Conservation (phyloP, 345 rosid genomes). For the Citrus medica region DNA sequence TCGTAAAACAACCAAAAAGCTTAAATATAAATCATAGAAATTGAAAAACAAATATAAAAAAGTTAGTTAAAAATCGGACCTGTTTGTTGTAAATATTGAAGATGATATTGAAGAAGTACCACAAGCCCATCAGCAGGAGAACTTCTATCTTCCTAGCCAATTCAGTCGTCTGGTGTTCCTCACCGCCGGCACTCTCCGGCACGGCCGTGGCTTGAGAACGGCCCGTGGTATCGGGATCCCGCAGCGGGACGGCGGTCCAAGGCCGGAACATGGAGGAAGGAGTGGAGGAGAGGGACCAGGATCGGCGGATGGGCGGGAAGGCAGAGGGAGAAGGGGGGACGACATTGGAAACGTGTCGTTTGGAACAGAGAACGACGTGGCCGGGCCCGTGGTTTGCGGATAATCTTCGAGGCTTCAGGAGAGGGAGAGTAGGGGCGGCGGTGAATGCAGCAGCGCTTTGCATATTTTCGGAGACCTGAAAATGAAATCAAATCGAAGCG, state of each 20-base stretch:
- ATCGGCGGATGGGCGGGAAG: constrained; percentile 44
- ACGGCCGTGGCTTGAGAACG: constrained; percentile 61
- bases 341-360: constrained; percentile 37
- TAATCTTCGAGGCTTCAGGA: constrained; percentile 27
- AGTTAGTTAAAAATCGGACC: constrained; percentile 36
- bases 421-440: constrained; percentile 36
- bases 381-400: constrained; percentile 18
- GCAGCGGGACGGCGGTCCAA: constrained; percentile 56
- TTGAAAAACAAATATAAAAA: background rate
- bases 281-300: constrained; percentile 49
- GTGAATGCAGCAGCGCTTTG: constrained; percentile 64
- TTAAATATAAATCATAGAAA: background rate
- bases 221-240: constrained; percentile 22
- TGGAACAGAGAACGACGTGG: constrained; percentile 36
- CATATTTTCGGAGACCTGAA: constrained; percentile 45
- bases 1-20: background rate
- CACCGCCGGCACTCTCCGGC: constrained; percentile 54
- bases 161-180: constrained; percentile 37
- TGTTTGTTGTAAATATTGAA: constrained; percentile 99
- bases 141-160: constrained; percentile 53
- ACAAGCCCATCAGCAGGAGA: constrained; percentile 73
- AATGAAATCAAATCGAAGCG: background rate
- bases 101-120: constrained; percentile 95
- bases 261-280: constrained; percentile 41
- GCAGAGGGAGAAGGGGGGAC: constrained; percentile 32